Evolutionary conservation across 805 yeast species (phyloP).

Genomic region (Saccharomycopsis amapae): DNA sequence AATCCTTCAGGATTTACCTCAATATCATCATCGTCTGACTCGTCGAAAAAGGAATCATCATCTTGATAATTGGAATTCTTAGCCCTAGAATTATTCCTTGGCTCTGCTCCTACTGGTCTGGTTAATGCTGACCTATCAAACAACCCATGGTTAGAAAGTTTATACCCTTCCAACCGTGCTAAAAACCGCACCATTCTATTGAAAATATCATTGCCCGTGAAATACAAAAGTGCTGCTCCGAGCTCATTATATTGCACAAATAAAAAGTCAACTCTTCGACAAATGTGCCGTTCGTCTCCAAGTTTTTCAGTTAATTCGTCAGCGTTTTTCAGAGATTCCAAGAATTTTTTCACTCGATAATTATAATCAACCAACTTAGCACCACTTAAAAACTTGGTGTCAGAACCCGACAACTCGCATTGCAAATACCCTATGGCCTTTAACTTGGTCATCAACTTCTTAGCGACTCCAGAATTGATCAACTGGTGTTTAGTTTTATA

Average conservation of each 20-base stretch:
- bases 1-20: conserved; percentile 22
- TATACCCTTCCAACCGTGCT: conserved; percentile 34
- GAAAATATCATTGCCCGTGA: conserved; percentile 47
- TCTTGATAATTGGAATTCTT: not conserved
- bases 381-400: conserved; percentile 14
- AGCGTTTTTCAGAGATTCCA: conserved; percentile 17
- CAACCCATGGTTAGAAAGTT: conserved; percentile 40
- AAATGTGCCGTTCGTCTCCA: conserved; percentile 29
- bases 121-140: conserved; percentile 23
- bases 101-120: not conserved
- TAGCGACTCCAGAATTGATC: conserved; percentile 6
- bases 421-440: conserved; percentile 26
- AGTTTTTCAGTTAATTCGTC: conserved; percentile 27
- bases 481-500: conserved; percentile 24
- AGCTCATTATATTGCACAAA: conserved; percentile 37
- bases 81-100: not conserved
- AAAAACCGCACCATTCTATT: conserved; percentile 40
- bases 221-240: conserved; percentile 46
- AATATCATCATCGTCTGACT: conserved; percentile 7
- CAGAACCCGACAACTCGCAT: conserved; percentile 23
- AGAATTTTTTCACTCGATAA: not conserved
- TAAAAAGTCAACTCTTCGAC: conserved; percentile 50
- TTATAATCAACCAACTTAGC: conserved; percentile 7
- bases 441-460: conserved; percentile 25
- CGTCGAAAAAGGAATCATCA: not conserved